phyloP scores from a whole-genome alignment of 192 early-diverging fungal species.

The Neocallimastix lanati region DNA sequence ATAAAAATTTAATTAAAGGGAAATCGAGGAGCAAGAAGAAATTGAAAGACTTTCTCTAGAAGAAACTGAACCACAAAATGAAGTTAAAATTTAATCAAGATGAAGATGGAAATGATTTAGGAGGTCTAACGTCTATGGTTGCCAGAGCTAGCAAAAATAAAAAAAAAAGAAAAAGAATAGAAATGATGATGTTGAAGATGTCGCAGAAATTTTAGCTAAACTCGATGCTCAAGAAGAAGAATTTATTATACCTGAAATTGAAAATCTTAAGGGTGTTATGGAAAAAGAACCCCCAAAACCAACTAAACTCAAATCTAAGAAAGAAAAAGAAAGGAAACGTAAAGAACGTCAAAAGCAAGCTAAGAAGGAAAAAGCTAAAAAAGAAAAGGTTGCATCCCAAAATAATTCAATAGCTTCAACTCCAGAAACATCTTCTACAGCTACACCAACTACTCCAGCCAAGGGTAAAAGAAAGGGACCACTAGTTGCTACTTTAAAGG shows the following conservation, averaged over 20 bases:
- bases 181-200: constrained; percentile 24
- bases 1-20: background rate
- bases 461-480: constrained; percentile 8
- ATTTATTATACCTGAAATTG: constrained; percentile 6
- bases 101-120: constrained; percentile 47
- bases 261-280: constrained; percentile 1
- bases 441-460: background rate
- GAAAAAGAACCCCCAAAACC: constrained; percentile 1
- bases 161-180: constrained; percentile 17
- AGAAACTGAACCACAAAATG: background rate
- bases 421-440: constrained; percentile 2
- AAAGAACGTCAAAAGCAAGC: constrained; percentile 31
- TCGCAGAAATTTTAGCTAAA: constrained; percentile 22
- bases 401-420: constrained; percentile 14
- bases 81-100: constrained; percentile 12
- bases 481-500: constrained; percentile 13
- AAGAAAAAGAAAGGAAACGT: constrained; percentile 70
- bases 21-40: background rate
- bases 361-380: constrained; percentile 30
- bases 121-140: constrained; percentile 44
- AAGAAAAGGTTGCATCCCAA: constrained; percentile 11
- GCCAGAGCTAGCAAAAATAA: constrained; percentile 16
- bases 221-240: constrained; percentile 15
- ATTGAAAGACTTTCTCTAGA: too few species aligned
- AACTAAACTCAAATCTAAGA: constrained; percentile 50